Base-by-base conservation (phyloP, 805 yeast genomes). In the Cyberlindnera galapagoensis region DNA sequence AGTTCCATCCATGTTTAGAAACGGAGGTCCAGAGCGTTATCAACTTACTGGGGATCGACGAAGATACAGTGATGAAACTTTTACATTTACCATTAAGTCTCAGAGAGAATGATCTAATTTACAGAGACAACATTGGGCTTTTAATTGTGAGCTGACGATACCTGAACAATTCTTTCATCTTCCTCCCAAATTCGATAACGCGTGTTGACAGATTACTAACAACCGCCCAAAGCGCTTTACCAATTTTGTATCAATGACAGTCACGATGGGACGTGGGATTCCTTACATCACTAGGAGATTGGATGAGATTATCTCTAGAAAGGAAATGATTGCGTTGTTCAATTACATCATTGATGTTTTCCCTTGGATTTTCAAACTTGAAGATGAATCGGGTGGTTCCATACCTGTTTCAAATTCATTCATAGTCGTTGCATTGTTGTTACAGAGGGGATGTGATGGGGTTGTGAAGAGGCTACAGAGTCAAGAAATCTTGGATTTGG, bases 121-220 rank as follows among this genome's bases (percentile, higher is more conserved):
- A 30, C 21, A 30, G 32, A 18, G 32, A 30, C 20, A 30, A 30
- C 18, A 30, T 30, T 22, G 9, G 32, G 7, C 26, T 30, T 9
- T 11, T 30, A n/a, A 23, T 26, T 6, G 32, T 13, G 26, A 18
- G 13, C 19, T 12, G 7, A 6, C 18, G 29, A 18, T n/a, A n/a
- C 10, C 18, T 26, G 13, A 8, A 9, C 25, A 15, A 5, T 26
- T 12, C n/a, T n/a, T n/a, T n/a, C n/a, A n/a, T n/a, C n/a, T n/a
- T n/a, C n/a, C n/a, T n/a, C n/a, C n/a, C n/a, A n/a, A n/a, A n/a
- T n/a, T n/a, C n/a, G n/a, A n/a, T n/a, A n/a, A n/a, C n/a, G n/a
- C n/a, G n/a, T n/a, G n/a, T n/a, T n/a, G n/a, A n/a, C n/a, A n/a
- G n/a, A n/a, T n/a, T 12, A 21, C 24, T 21, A 21, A 21, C 12